Evolutionary conservation across 2,329 filamentous ascomycete species (phyloP), one percentile per base, ranked within the genome.

Genomic region (Aspergillus sp.): DNA sequence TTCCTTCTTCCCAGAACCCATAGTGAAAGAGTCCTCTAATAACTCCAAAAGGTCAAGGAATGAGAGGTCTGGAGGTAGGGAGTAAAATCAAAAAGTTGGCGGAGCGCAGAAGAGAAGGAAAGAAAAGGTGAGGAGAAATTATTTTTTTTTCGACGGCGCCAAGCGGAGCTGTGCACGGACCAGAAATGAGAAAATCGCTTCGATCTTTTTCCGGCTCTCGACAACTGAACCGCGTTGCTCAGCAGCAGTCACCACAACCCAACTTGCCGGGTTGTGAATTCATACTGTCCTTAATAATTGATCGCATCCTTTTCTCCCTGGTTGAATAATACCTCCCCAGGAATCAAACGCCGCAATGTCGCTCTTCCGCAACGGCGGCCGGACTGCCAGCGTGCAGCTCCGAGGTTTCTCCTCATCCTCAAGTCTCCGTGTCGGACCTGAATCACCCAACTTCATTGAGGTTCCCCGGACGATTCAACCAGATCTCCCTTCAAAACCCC

Each of bases 1-100:
- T 79, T 98, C 93, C 78, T 97, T 97, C 83, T 98, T 98, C 70
- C 86, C 88, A 69, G 87, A 89, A 78, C 92, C 92, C 92, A 96
- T 96, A 42, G 60, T 80, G 72, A 65, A 59, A 56, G 57, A 63
- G 55, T 58, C 65, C 57, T 61, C 56, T 46, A 60, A 56, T 54
- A 61, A 51, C 58, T 33, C 45, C 42, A 57, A 59, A 54, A 58
- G 61, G 61, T 61, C 61, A 66, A 62, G 61, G 66, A 54, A 60
- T 72, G 60, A 66, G 65, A 65, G 63, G 66, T 62, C 70, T 57
- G 66, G 63, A 70, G 60, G 62, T 54, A 58, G 63, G 59, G 65
- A 64, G 27, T 63, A 61, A 67, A 58, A 52, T 52, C 66, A 61
- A 20, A 64, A 64, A 61, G 60, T 61, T 71, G 70, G 67, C 66